Conservation (phyloP, 495 filamentous ascomycete genomes). For the Penicillium riverlandense region DNA sequence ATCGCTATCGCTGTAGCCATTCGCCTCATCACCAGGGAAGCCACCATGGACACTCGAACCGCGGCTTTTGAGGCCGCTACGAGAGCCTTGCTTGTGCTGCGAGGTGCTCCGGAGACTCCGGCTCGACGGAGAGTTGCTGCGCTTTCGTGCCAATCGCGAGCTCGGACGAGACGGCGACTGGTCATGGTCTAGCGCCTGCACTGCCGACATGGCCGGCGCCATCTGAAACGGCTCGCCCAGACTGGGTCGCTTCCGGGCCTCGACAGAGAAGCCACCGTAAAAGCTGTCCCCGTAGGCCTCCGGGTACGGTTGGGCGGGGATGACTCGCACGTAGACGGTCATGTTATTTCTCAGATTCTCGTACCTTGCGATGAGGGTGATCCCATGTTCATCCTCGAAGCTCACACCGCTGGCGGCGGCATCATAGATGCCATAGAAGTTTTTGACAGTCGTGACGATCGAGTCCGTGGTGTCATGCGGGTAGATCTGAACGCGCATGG, state of each 20-base stretch:
- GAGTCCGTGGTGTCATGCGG: slow-evolving; percentile 93
- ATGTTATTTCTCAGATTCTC: slow-evolving; percentile 89
- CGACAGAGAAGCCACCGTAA: slow-evolving; percentile 32
- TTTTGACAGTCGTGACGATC: slow-evolving; percentile 93
- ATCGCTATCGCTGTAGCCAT: slow-evolving; percentile 73
- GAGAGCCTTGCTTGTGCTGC: slow-evolving; percentile 62
- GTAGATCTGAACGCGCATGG: slow-evolving; percentile 85
- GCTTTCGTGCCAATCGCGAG: slow-evolving; percentile 61
- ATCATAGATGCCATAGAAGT: slow-evolving; percentile 91
- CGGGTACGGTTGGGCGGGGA: slow-evolving; percentile 46
- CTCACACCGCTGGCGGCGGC: slow-evolving; percentile 68
- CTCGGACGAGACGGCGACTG: slow-evolving; percentile 49
- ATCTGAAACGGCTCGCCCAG: slow-evolving; percentile 52
- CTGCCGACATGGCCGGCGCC: slow-evolving; percentile 34
- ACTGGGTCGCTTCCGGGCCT: slow-evolving; percentile 40
- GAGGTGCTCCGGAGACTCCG: slow-evolving; percentile 75
- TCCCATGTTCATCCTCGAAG: slow-evolving; percentile 83
- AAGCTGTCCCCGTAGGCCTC: slow-evolving; percentile 24
- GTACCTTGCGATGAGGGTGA: slow-evolving; percentile 86
- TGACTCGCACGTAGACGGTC: slow-evolving; percentile 82
- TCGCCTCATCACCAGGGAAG: slow-evolving; percentile 56
- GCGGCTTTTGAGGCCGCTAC: slow-evolving; percentile 59
- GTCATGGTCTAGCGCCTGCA: slow-evolving; percentile 40
- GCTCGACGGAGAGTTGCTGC: slow-evolving; percentile 77
- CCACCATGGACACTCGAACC: slow-evolving; percentile 60